Conservation (phyloP, 2,329 filamentous ascomycete genomes). For the Ramularia collo-cygni region DNA sequence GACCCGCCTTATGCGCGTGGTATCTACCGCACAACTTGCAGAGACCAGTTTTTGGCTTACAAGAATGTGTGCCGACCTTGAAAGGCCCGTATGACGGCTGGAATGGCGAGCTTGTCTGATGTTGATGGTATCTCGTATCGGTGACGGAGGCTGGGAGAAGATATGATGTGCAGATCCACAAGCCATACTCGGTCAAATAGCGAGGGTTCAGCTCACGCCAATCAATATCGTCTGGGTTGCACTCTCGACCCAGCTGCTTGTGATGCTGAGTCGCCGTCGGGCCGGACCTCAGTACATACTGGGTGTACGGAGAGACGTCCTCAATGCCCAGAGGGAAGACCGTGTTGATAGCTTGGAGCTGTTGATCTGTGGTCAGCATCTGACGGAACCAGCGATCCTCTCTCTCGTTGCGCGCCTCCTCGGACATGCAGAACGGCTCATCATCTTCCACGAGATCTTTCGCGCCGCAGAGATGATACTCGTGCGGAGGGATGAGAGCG, state of each 20-base stretch:
- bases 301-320: constrained; percentile 1
- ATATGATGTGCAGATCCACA: constrained; percentile 3
- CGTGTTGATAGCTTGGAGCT: constrained; percentile 7
- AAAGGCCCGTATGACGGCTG: constrained; percentile 5
- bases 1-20: background rate
- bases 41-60: constrained; percentile 3
- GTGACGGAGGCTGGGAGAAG: constrained; percentile 7
- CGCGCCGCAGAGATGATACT: background rate
- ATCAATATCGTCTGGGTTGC: constrained; percentile 4
- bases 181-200: constrained; percentile 4
- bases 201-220: constrained; percentile 14
- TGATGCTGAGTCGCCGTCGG: background rate
- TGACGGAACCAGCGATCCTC: constrained; percentile 9
- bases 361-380: constrained; percentile 8
- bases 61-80: constrained; percentile 2
- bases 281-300: constrained; percentile 1
- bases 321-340: constrained; percentile 5
- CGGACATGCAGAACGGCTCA: constrained; percentile 8
- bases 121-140: constrained; percentile 1
- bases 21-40: constrained; percentile 8
- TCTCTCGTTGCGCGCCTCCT: constrained; percentile 9
- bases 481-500: constrained; percentile 1
- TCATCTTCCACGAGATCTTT: constrained; percentile 8
- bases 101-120: background rate
- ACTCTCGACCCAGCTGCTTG: too few species aligned